Percentiles rank a stretch among this genome's conserved stretches.
Conservation (phyloP, 176 grass and related monocot genomes). For the Eremochloa ophiuroides region DNA sequence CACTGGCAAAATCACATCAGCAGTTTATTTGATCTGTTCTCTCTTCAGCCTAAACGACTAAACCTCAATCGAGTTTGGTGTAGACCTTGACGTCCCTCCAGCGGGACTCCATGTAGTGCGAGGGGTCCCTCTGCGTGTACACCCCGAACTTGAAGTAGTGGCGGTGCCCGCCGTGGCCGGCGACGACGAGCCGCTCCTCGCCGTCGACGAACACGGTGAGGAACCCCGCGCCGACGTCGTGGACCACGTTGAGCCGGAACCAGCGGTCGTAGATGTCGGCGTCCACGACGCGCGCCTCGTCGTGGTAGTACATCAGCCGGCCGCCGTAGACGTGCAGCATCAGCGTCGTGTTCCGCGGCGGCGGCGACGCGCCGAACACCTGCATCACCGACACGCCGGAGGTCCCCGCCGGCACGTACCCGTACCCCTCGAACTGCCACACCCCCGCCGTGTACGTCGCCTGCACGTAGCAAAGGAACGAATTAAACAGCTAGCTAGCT, state of each 20-base stretch:
- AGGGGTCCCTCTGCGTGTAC: slow-evolving; percentile 23
- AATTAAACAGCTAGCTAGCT: no score
- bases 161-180: neutral
- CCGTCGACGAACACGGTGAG: slow-evolving; percentile 31
- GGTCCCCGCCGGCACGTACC: slow-evolving; percentile 35
- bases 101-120: neutral
- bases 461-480: neutral
- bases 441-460: slow-evolving; percentile 28
- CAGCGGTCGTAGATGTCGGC: slow-evolving; percentile 25
- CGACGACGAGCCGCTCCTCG: neutral
- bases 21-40: neutral
- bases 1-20: no score
- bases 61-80: neutral
- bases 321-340: slow-evolving; percentile 53
- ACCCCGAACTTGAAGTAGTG: slow-evolving; percentile 55
- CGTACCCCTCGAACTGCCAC: slow-evolving; percentile 60
- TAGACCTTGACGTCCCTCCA: slow-evolving; percentile 34
- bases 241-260: slow-evolving; percentile 60
- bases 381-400: slow-evolving; percentile 45
- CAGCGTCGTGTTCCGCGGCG: slow-evolving; percentile 36
- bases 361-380: slow-evolving; percentile 20
- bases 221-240: slow-evolving; percentile 4
- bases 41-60: neutral
- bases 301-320: slow-evolving; percentile 31
- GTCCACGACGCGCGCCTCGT: slow-evolving; percentile 24